A percentile compares a stretch with the other conserved stretches of the same genome.
These are phyloP conservation scores for Croton setiger DNA, from an alignment of 441 rosid species.

Conservation along the genomic window DNA sequence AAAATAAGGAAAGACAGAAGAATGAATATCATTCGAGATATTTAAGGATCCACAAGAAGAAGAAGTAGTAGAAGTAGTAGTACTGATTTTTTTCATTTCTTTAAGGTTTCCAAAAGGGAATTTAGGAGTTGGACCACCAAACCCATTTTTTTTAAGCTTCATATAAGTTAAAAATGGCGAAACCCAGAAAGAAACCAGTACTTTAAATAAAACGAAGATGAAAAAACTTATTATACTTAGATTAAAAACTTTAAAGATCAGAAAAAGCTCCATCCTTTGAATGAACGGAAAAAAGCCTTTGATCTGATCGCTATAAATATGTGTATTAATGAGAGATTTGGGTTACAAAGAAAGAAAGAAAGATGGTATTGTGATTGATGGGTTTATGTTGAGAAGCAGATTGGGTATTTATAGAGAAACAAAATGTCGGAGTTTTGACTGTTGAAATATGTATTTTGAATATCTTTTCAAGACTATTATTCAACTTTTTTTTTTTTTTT, in stretches of 20 bases:
- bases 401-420: slow-evolving; percentile 32
- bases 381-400: neutral
- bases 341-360: no score
- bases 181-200: slow-evolving; percentile 56
- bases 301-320: no score
- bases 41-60: slow-evolving; percentile 22
- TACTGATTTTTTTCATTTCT: slow-evolving; percentile 49
- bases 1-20: slow-evolving; percentile 72
- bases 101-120: slow-evolving; percentile 72
- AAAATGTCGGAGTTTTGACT: slow-evolving; percentile 31
- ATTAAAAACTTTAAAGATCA: slow-evolving; percentile 15
- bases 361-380: no score
- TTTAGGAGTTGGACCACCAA: slow-evolving; percentile 67
- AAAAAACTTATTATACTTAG: slow-evolving; percentile 20
- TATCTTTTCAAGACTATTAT: no score
- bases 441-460: no score
- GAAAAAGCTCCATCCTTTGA: slow-evolving; percentile 26
- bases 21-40: slow-evolving; percentile 75
- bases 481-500: no score
- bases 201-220: slow-evolving; percentile 32
- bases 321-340: no score
- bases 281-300: no score
- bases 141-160: slow-evolving; percentile 63
- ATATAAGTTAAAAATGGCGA: slow-evolving; percentile 43
- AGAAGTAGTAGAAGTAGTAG: neutral